Conservation (phyloP, 495 filamentous ascomycete genomes). For the Xylaria venustula region DNA sequence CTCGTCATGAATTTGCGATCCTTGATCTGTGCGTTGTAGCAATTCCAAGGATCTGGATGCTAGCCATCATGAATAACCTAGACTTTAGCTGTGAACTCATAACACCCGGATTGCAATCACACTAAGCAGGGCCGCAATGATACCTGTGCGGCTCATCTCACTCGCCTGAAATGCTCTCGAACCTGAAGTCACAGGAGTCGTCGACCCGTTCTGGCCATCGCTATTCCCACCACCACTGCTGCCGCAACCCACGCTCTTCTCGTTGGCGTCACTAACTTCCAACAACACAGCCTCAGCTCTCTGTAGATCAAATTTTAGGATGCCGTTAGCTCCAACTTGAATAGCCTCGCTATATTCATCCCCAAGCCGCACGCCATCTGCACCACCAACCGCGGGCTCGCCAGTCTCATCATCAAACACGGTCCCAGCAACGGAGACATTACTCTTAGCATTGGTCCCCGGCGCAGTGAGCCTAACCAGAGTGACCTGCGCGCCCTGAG, state of each 20-base stretch:
- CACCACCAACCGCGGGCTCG: constrained; percentile 11
- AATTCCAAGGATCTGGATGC: too few species aligned
- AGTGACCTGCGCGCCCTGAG: not conserved
- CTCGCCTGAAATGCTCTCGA: not conserved
- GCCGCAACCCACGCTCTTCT: not conserved
- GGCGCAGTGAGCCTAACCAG: constrained; percentile 23
- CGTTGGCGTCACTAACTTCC: constrained; percentile 6
- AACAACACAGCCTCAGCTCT: constrained; percentile 28
- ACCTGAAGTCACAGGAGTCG: not conserved
- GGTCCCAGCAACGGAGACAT: constrained; percentile 20
- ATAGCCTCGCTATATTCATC: constrained; percentile 8
- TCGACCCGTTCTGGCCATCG: not conserved
- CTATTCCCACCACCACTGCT: not conserved
- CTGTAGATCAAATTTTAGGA: constrained; percentile 12
- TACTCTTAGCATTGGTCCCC: constrained; percentile 31
- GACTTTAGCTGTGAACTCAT: not conserved
- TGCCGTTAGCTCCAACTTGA: constrained; percentile 16
- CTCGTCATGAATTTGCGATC: too few species aligned
- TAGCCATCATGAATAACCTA: too few species aligned
- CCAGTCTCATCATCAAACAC: constrained; percentile 24
- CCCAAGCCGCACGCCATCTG: not conserved
- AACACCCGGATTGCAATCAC: not conserved
- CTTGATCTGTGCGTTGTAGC: too few species aligned
- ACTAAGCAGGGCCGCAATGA: not conserved
- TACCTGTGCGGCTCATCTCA: not conserved